phyloP scores from a whole-genome alignment of 805 yeast species.

The Maudiozyma barnettii region DNA sequence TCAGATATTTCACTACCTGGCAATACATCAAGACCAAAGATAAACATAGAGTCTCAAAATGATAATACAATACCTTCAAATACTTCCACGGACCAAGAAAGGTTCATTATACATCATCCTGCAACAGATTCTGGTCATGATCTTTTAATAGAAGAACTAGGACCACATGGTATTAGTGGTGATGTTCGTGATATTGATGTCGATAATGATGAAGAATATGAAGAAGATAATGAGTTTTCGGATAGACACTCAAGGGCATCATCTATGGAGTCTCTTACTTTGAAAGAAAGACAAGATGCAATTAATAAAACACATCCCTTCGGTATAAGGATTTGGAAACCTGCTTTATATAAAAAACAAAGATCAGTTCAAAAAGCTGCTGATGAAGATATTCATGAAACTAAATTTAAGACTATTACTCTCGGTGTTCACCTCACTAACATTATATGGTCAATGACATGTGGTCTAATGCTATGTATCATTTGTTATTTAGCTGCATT shows the following conservation, averaged over 20 bases:
- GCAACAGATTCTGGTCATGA: constrained; percentile 7
- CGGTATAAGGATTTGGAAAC: constrained; percentile 98
- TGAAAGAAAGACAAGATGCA: constrained; percentile 90
- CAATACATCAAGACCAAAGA: no score
- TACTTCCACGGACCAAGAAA: constrained; percentile 1
- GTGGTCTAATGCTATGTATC: constrained; percentile 55
- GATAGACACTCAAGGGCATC: constrained; percentile 18
- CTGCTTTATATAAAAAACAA: constrained; percentile 86
- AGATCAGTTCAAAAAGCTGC: constrained; percentile 89
- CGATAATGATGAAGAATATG: constrained; percentile 27
- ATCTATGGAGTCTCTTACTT: constrained; percentile 74
- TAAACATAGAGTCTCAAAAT: neutral
- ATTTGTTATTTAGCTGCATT: constrained; percentile 37
- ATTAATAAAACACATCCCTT: constrained; percentile 95
- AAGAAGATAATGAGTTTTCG: neutral
- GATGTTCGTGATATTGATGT: constrained; percentile 5
- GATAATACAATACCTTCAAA: neutral
- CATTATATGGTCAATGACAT: constrained; percentile 58
- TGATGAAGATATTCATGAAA: constrained; percentile 86
- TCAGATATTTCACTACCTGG: neutral
- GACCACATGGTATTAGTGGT: neutral
- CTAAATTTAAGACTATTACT: constrained; percentile 43
- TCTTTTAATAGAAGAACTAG: constrained; percentile 9
- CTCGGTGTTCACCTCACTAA: constrained; percentile 62
- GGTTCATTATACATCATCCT: constrained; percentile 14